Conservation (phyloP, 495 filamentous ascomycete species). For the Parmelia sp. region DNA sequence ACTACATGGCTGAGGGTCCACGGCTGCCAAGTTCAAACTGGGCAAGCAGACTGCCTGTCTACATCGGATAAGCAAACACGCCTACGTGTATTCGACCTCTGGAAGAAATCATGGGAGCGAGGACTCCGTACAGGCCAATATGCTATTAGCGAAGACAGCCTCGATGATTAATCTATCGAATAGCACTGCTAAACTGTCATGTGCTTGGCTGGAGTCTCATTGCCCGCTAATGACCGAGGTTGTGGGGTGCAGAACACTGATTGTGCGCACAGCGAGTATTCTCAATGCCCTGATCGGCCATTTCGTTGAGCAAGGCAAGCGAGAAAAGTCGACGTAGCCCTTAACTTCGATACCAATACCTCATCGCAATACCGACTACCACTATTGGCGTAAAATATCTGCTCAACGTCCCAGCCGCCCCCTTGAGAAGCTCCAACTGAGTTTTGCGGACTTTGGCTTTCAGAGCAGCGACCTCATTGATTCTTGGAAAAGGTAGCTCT, state of each 20-base stretch:
- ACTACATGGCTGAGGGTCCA: constrained; percentile 27
- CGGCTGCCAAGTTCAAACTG: constrained; percentile 26
- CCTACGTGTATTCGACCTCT: neutral
- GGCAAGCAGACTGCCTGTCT: constrained; percentile 30
- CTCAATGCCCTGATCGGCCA: neutral
- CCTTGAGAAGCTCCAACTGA: neutral
- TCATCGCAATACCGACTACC: neutral
- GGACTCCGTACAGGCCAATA: neutral
- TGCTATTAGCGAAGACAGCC: too few species aligned
- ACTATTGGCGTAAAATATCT: neutral
- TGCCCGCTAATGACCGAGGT: neutral
- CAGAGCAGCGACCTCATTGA: constrained; percentile 8
- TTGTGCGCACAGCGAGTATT: neutral
- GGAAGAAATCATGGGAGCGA: neutral
- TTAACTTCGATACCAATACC: neutral
- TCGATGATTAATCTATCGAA: neutral
- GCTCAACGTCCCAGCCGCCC: neutral
- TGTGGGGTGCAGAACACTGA: neutral
- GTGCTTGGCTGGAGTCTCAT: neutral
- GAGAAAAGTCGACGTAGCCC: neutral
- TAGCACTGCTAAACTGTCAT: neutral
- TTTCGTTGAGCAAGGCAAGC: neutral
- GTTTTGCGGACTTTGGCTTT: neutral
- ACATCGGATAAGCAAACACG: constrained; percentile 25
- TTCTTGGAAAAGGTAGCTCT: constrained; percentile 13